Evolutionary conservation across 768 basidiomycete genomes (phyloP).

Genomic region (Roridomyces roridus): DNA sequence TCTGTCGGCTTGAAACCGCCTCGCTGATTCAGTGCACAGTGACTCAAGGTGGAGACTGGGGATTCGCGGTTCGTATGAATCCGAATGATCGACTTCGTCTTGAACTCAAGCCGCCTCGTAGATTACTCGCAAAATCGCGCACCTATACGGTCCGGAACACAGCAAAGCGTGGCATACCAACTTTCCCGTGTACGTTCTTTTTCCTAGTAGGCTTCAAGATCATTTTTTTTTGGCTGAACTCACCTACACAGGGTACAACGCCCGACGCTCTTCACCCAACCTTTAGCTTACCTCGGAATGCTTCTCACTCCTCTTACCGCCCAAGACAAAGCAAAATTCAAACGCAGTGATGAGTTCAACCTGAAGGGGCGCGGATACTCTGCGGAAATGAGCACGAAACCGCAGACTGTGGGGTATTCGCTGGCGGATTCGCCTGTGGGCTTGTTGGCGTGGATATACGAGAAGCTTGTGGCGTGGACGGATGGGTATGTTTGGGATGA

Average conservation of each 20-base stretch:
- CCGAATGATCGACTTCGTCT: too few relatives aligned
- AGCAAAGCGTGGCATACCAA: slow-evolving; percentile 63
- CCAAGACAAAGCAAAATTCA: too few relatives aligned
- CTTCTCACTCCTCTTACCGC: too few relatives aligned
- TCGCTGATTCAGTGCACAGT: too few relatives aligned
- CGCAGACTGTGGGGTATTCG: slow-evolving; percentile 45
- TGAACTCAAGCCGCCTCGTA: background rate
- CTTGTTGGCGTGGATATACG: too few relatives aligned
- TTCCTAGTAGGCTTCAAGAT: too few relatives aligned
- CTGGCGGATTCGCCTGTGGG: slow-evolving; percentile 52
- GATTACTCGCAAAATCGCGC: slow-evolving; percentile 37
- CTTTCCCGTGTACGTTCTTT: slow-evolving; percentile 41
- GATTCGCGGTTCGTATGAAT: too few relatives aligned
- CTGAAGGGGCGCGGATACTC: slow-evolving; percentile 31
- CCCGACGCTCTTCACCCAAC: too few relatives aligned
- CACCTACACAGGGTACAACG: background rate
- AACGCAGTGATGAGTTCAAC: slow-evolving; percentile 15
- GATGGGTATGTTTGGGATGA: slow-evolving; percentile 48
- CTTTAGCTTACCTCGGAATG: too few relatives aligned
- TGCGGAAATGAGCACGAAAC: slow-evolving; percentile 35
- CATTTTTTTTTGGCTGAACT: too few relatives aligned
- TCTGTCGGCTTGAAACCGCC: too few relatives aligned
- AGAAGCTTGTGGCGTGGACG: slow-evolving; percentile 37
- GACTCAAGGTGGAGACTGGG: too few relatives aligned
- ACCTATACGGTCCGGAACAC: slow-evolving; percentile 40